These are phyloP conservation scores for Xerocomellus intermedius DNA, from an alignment of 768 basidiomycete genomes.

Conservation along the genomic window DNA sequence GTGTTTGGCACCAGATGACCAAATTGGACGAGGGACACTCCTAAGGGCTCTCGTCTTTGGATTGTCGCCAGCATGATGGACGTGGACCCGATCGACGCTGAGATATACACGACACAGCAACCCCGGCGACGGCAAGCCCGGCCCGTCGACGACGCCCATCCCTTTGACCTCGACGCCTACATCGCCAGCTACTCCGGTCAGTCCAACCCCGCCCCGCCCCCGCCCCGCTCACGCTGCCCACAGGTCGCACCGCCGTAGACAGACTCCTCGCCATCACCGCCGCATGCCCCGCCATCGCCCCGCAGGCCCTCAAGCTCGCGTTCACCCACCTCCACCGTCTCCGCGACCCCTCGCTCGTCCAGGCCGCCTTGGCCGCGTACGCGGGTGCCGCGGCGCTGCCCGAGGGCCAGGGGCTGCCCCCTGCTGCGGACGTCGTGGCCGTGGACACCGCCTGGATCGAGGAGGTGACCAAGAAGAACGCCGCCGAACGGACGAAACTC, in stretches of 20 bases:
- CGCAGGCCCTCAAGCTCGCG: conserved; percentile 69
- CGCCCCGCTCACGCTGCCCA: not conserved
- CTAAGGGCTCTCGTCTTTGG: not conserved
- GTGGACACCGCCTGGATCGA: conserved; percentile 76
- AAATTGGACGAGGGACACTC: not conserved
- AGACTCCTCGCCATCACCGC: conserved; percentile 68
- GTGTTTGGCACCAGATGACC: too few relatives aligned
- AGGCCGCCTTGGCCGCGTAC: conserved; percentile 51
- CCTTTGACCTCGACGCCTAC: conserved; percentile 85
- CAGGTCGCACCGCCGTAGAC: conserved; percentile 76
- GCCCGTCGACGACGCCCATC: conserved; percentile 72
- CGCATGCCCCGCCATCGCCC: conserved; percentile 65
- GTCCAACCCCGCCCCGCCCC: not conserved
- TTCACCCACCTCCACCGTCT: conserved; percentile 62
- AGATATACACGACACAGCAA: conserved; percentile 12
- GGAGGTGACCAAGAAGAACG: conserved; percentile 59
- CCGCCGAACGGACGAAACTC: conserved; percentile 74
- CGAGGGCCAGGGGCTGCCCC: conserved; percentile 42
- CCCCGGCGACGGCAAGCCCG: conserved; percentile 33
- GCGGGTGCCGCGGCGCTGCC: conserved; percentile 40
- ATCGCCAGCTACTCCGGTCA: conserved; percentile 74
- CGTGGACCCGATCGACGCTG: conserved; percentile 29
- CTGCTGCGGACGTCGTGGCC: conserved; percentile 45
- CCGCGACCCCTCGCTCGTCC: conserved; percentile 65
- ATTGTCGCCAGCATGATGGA: conserved; percentile 24